Conservation (phyloP, 257 asterid genomes). For the Gentiana dahurica region DNA sequence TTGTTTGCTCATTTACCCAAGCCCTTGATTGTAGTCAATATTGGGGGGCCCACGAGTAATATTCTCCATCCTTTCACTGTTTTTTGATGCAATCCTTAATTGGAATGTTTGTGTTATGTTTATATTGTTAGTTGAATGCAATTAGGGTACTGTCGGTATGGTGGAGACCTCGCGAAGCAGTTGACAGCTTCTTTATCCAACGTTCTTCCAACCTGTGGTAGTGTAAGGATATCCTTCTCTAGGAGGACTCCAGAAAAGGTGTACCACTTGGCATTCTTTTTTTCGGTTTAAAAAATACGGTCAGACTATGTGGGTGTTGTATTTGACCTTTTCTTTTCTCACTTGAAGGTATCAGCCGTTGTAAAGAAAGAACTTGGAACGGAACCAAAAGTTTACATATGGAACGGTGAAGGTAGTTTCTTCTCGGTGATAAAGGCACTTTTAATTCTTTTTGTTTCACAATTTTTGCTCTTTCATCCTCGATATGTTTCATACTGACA, state of each 20-base stretch:
- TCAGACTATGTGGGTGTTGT: background rate
- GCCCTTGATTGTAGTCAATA: slow-evolving; percentile 84
- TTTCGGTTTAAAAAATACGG: background rate
- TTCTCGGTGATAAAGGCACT: background rate
- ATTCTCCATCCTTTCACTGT: slow-evolving; percentile 13
- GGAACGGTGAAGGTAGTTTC: slow-evolving; percentile 84
- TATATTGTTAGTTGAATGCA: slow-evolving; percentile 12
- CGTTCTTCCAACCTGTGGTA: slow-evolving; percentile 82
- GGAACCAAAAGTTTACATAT: slow-evolving; percentile 67
- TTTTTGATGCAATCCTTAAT: background rate
- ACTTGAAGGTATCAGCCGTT: slow-evolving; percentile 39
- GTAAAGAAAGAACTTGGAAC: slow-evolving; percentile 68
- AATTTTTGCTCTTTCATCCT: too few relatives aligned
- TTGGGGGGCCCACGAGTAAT: slow-evolving; percentile 94
- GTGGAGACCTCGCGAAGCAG: slow-evolving; percentile 84
- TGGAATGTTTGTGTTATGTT: background rate
- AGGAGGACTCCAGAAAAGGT: slow-evolving; percentile 94
- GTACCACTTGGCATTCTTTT: background rate
- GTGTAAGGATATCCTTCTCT: slow-evolving; percentile 85
- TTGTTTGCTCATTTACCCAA: slow-evolving; percentile 79
- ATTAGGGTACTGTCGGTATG: slow-evolving; percentile 76
- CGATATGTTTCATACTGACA: too few relatives aligned
- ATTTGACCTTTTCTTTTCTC: background rate
- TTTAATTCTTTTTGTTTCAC: too few relatives aligned
- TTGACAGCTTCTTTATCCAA: slow-evolving; percentile 57